Base-by-base conservation (phyloP, 2,329 filamentous ascomycete species). In the Aspergillus cejpii region DNA sequence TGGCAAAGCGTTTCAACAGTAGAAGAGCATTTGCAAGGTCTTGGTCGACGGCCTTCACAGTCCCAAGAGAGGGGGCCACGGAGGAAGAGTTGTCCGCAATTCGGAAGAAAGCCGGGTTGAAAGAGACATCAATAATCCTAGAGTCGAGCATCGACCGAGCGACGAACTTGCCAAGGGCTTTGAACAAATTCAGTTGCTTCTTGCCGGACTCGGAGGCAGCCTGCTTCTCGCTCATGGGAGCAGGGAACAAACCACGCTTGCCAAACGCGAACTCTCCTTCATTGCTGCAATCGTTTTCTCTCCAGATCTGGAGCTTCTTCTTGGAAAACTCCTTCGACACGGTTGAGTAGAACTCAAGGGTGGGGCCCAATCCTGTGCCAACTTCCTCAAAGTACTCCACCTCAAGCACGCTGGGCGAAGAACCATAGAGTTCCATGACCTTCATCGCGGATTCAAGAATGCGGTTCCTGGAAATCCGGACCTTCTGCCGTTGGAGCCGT, bases 371-470 rank as follows among this genome's bases (percentile, higher is more conserved):
- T 37, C 92, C 92, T 19, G 94, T 98, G 45, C 92, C 92, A 17
- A 98, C 92, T 69, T 98, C 92, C 59, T 97, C 92, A 56, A 98
- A 98, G 61, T 98, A 98, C 61, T 98, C 94, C 1, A 98, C 91
- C 62, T 98, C 92, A 0, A 98, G 72, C 21, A 97, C 87, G 63
- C 91, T 97, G 47, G 94, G 87, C 1, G 91, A 94, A n/a, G 87
- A 87, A 0, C 92, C 92, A 59, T 98, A 98, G 2, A 97, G 78
- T 57, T 98, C 91, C 91, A 98, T 97, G 23, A 98, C 92, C 68
- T 98, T 98, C 65, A 97, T 76, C 0, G 92, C 92, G 11, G 92
- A 97, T 64, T 98, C 92, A 6, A 98, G 75, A 37, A 98, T 96
- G 58, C 94, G 89, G n/a, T 81, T 81, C 34, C 92, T 81, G 4